These are phyloP conservation scores for Cladobotryum mycophilum DNA, from an alignment of 2,329 filamentous ascomycete genomes.

Conservation along the genomic window DNA sequence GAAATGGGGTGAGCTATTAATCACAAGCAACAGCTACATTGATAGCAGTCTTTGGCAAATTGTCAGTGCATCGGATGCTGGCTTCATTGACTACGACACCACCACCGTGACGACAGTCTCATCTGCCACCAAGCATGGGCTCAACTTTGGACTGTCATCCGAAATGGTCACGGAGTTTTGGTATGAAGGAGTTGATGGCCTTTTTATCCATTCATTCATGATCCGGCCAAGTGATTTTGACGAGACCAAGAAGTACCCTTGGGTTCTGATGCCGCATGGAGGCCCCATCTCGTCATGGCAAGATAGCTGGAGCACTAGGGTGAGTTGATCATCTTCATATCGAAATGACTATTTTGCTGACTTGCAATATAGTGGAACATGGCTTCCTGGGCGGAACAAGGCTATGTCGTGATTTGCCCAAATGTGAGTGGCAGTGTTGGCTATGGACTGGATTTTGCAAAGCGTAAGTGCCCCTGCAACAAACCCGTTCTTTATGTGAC, in stretches of 20 bases:
- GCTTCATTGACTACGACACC: neutral
- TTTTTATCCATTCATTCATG: constrained; percentile 33
- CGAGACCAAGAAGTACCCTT: constrained; percentile 29
- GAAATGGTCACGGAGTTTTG: constrained; percentile 36
- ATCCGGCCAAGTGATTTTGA: constrained; percentile 34
- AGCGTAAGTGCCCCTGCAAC: constrained; percentile 18
- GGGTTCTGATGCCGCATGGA: constrained; percentile 33
- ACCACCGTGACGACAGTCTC: constrained; percentile 23
- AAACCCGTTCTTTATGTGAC: neutral
- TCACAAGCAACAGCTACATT: constrained; percentile 31
- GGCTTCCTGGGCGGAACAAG: constrained; percentile 53
- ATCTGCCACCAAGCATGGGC: constrained; percentile 24
- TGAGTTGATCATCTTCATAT: constrained; percentile 17
- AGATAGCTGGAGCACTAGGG: constrained; percentile 45
- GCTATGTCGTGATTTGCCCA: constrained; percentile 53
- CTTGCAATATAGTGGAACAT: constrained; percentile 32
- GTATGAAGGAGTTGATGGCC: constrained; percentile 31
- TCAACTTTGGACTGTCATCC: constrained; percentile 26
- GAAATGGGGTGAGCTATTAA: constrained; percentile 25
- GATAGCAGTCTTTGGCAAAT: constrained; percentile 34
- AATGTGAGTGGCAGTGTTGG: constrained; percentile 54
- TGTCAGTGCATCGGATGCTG: constrained; percentile 18
- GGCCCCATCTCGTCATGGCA: constrained; percentile 42
- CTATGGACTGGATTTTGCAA: constrained; percentile 40
- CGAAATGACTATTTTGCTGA: neutral